phyloP scores from a whole-genome alignment of 257 asterid species.

The Coffea canephora region DNA sequence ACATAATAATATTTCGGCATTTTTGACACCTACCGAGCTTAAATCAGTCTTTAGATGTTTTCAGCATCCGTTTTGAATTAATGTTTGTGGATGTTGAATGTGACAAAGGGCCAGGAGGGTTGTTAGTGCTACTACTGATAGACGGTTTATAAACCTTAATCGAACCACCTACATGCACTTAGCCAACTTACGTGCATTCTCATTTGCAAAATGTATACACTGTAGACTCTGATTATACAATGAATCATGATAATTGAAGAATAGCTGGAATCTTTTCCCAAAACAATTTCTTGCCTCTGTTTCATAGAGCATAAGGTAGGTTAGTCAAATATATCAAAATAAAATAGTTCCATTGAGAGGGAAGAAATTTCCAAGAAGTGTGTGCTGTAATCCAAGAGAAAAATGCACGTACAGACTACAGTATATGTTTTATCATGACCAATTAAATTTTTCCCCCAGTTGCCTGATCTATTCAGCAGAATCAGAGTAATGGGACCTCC shows the following conservation, averaged over 20 bases:
- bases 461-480: slow-evolving; percentile 2
- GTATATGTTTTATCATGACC: background rate
- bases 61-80: background rate
- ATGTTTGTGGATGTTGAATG: too few species aligned
- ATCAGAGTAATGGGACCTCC: slow-evolving; percentile 42
- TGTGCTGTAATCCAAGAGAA: background rate
- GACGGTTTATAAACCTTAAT: too few species aligned
- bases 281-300: background rate
- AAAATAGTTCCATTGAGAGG: background rate
- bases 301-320: background rate
- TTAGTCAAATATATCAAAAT: background rate
- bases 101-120: background rate
- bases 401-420: background rate
- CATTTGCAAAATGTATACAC: background rate
- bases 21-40: background rate
- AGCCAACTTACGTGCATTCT: too few species aligned
- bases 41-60: background rate
- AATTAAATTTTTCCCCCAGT: background rate
- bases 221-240: too few species aligned
- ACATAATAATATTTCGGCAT: background rate
- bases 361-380: slow-evolving; percentile 28
- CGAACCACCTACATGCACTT: too few species aligned
- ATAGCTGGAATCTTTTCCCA: background rate
- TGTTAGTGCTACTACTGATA: too few species aligned
- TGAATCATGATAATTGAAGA: background rate